phyloP scores from a whole-genome alignment of 2,329 filamentous ascomycete species.

The Moelleriella libera region DNA sequence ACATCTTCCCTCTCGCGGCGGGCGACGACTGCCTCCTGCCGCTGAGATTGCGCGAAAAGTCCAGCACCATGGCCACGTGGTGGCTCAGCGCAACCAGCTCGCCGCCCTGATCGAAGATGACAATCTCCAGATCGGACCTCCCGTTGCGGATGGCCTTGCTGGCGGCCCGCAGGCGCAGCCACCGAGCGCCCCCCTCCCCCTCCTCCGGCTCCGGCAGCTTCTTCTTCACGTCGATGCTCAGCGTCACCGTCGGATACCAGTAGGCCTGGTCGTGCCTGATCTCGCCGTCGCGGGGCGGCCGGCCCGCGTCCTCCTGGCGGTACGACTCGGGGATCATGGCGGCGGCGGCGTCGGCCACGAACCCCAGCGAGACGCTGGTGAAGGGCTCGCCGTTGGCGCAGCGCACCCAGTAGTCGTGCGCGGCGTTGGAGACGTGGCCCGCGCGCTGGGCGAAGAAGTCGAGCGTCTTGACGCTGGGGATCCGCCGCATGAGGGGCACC shows the following conservation, averaged over 20 bases:
- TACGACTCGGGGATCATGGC: slow-evolving; percentile 48
- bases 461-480: slow-evolving; percentile 13
- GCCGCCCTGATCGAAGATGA: slow-evolving; percentile 38
- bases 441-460: slow-evolving; percentile 15
- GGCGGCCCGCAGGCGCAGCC: slow-evolving; percentile 52
- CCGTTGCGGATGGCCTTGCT: slow-evolving; percentile 58
- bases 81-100: slow-evolving; percentile 17
- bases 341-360: slow-evolving; percentile 49
- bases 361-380: slow-evolving; percentile 50
- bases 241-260: slow-evolving; percentile 64
- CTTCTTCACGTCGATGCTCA: slow-evolving; percentile 70
- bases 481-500: slow-evolving; percentile 9
- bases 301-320: slow-evolving; percentile 14
- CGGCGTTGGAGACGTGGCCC: slow-evolving; percentile 3
- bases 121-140: slow-evolving; percentile 59
- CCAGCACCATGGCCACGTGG: slow-evolving; percentile 16
- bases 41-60: slow-evolving; percentile 10
- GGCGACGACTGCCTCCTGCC: slow-evolving; percentile 1
- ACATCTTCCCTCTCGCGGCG: no score
- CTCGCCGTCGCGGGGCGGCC: slow-evolving; percentile 4
- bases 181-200: no score
- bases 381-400: slow-evolving; percentile 45
- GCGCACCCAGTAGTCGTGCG: slow-evolving; percentile 40
- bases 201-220: slow-evolving; percentile 48
- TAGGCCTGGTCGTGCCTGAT: slow-evolving; percentile 22